A percentile compares a stretch with the other conserved stretches of the same genome.
phyloP scores from a whole-genome alignment of 352 stramenopile species.

The Phytophthora sojae region DNA sequence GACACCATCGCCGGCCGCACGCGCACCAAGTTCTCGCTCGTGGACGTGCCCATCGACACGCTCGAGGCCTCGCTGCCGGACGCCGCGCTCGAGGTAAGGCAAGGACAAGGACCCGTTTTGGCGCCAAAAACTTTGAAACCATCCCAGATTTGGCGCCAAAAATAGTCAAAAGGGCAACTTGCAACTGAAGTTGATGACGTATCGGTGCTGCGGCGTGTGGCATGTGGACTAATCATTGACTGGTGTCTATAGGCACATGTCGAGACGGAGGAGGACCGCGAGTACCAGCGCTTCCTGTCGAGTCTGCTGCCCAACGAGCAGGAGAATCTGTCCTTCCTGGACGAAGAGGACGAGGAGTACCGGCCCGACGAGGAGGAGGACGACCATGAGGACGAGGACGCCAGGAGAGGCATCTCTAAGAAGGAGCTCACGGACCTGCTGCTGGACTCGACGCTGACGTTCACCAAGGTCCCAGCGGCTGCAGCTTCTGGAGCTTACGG shows the following conservation, averaged over 20 bases:
- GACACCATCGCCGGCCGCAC: constrained; percentile 78
- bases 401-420: constrained; percentile 69
- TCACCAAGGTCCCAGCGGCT: constrained; percentile 36
- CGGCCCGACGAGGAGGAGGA: constrained; percentile 76
- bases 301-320: constrained; percentile 79
- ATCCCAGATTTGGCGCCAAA: constrained; percentile 39
- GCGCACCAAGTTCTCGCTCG: constrained; percentile 79
- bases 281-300: constrained; percentile 87
- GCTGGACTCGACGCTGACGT: constrained; percentile 81
- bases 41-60: constrained; percentile 75
- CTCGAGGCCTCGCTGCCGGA: constrained; percentile 72
- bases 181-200: constrained; percentile 3
- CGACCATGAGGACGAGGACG: constrained; percentile 70
- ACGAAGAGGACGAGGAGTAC: constrained; percentile 90
- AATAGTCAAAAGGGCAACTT: constrained; percentile 9
- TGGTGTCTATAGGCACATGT: constrained; percentile 20
- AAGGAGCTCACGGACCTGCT: constrained; percentile 84
- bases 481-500: background rate
- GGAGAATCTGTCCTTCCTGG: constrained; percentile 80
- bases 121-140: constrained; percentile 21
- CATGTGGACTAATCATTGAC: constrained; percentile 7
- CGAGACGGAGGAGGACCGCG: constrained; percentile 58
- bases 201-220: background rate
- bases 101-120: constrained; percentile 8
- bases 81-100: constrained; percentile 33